Percentiles rank a stretch among this genome's conserved stretches.
phyloP scores from a whole-genome alignment of 805 yeast genomes.

The Suhomyces canberraensis region DNA sequence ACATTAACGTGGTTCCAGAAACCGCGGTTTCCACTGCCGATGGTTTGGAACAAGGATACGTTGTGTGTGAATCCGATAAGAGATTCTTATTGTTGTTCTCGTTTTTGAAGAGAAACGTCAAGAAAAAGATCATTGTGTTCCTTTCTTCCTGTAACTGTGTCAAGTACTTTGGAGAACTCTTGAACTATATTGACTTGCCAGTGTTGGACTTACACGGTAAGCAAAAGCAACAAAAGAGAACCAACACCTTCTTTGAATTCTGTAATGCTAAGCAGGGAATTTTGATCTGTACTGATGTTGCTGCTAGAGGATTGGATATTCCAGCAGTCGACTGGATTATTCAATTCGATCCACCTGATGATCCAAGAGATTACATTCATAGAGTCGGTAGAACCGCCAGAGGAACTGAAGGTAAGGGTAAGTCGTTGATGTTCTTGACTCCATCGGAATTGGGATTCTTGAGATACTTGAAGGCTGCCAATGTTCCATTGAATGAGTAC shows the following conservation, averaged over 20 bases:
- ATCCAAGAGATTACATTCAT: constrained; percentile 98
- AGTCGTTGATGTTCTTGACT: constrained; percentile 89
- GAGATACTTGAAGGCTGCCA: constrained; percentile 92
- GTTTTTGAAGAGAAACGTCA: constrained; percentile 86
- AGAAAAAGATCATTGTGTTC: constrained; percentile 91
- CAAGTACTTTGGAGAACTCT: constrained; percentile 89
- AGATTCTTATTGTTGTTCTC: constrained; percentile 87
- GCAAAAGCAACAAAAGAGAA: constrained; percentile 97
- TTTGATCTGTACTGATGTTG: constrained; percentile 94
- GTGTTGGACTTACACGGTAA: constrained; percentile 96
- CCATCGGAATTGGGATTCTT: constrained; percentile 94
- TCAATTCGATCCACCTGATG: constrained; percentile 99
- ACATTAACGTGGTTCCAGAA: constrained; percentile 88
- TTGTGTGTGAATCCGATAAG: constrained; percentile 94
- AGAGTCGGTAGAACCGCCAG: constrained; percentile 99
- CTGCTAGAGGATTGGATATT: constrained; percentile 98
- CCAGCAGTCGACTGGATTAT: constrained; percentile 99
- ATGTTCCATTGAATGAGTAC: constrained; percentile 95
- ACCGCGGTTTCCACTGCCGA: constrained; percentile 88
- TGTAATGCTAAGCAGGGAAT: constrained; percentile 96
- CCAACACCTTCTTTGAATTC: constrained; percentile 96
- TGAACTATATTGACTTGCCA: constrained; percentile 95
- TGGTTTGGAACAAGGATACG: constrained; percentile 97
- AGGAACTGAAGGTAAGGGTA: constrained; percentile 85
- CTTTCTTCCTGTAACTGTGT: constrained; percentile 96